Evolutionary conservation across 257 asterid species (phyloP), one percentile per base, ranked within the genome.

Genomic region (Anisodus tanguticus): DNA sequence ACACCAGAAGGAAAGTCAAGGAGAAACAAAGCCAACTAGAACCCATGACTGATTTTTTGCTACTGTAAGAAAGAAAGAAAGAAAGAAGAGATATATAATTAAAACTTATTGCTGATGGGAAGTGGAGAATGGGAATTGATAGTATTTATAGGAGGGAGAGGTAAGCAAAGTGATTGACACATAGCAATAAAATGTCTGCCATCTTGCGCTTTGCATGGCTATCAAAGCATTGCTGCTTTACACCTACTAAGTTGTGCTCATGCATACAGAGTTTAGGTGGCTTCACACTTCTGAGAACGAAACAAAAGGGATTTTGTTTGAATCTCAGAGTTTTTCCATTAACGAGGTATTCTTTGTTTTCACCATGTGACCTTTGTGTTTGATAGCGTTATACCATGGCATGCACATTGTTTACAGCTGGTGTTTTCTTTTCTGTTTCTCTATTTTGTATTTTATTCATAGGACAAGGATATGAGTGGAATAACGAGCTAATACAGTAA

Each of bases 171-270:
- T 80, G 60, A 3, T 84, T 41, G 95, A 90, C 95, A 93, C 97
- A 93, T 89, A 86, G 45, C 71, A 62, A 89, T 86, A 92, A 90
- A 83, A 80, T 87, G 91, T 85, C 89, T 60, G 16, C 15, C 63
- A 6, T 39, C 6, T 69, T 81, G 13, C 60, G 12, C 49, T 45
- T 8, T 69, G 86, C 86, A 69, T 86, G 80, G 79, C 19, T 69
- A 85, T 64, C 55, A 79, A 57, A 11, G 49, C 70, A 55, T 79
- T 79, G 67, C 55, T 47, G 84, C 16, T 6, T 79, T 86, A 83
- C 88, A 83, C 79, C 74, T 83, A 69, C 8, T 80, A 39, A 26
- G 78, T 53, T 3, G 6, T 8, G 6, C 19, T 51, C 10, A 67
- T 64, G 58, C 72, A 51, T 22, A 2, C 3, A 12, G 64, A 76